phyloP scores from a whole-genome alignment of 352 stramenopile genomes.

The Globisporangium canariense region DNA sequence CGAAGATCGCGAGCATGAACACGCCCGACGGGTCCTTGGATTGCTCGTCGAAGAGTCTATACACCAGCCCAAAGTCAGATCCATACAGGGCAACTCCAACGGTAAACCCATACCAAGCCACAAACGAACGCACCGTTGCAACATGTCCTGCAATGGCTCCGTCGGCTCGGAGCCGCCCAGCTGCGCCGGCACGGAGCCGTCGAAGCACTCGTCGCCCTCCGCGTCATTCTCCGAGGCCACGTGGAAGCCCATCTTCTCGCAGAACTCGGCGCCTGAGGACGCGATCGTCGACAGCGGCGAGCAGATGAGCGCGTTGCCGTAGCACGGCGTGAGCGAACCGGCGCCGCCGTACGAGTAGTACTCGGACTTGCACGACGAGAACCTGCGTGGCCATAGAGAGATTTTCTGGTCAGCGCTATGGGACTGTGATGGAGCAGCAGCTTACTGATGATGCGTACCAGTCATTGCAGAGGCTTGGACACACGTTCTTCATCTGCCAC shows the following conservation, averaged over 20 bases:
- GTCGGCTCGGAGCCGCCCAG: conserved; percentile 50
- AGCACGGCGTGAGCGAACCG: conserved; percentile 67
- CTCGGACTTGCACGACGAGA: conserved; percentile 60
- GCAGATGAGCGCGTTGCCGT: conserved; percentile 80
- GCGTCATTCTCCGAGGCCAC: conserved; percentile 58
- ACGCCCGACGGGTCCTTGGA: conserved; percentile 60
- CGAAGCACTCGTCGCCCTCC: conserved; percentile 79
- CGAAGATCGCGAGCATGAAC: conserved; percentile 64
- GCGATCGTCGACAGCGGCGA: conserved; percentile 65
- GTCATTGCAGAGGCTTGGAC: conserved; percentile 66
- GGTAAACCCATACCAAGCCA: not conserved
- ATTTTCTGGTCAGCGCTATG: not conserved
- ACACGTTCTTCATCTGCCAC: conserved; percentile 69
- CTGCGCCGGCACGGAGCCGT: conserved; percentile 65
- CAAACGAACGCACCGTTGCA: conserved; percentile 28
- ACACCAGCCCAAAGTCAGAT: not conserved
- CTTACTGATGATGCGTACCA: conserved; percentile 34
- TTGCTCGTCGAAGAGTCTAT: conserved; percentile 63
- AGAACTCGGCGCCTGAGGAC: conserved; percentile 56
- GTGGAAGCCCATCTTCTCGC: conserved; percentile 76
- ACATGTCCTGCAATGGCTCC: conserved; percentile 49
- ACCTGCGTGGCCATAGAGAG: conserved; percentile 18
- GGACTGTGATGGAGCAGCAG: not conserved
- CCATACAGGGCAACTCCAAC: not conserved
- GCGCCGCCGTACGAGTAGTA: conserved; percentile 68